phyloP scores from a whole-genome alignment of 805 yeast genomes.

The Candida easanensis region DNA sequence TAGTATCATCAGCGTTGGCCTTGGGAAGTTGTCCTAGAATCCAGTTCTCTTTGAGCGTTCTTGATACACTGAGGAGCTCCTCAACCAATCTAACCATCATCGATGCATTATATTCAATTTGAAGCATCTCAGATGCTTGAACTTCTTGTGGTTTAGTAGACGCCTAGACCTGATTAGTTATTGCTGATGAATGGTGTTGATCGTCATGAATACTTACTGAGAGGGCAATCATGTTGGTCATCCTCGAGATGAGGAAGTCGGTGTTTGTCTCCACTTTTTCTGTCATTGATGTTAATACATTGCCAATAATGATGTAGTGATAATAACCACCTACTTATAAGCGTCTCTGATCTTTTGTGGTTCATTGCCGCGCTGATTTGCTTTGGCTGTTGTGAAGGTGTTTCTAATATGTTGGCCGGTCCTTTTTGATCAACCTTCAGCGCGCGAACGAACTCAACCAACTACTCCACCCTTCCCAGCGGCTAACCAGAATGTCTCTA shows the following conservation, averaged over 20 bases:
- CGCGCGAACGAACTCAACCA: background rate
- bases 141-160: conserved; percentile 33
- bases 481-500: background rate
- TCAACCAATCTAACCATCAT: conserved; percentile 50
- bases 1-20: conserved; percentile 11
- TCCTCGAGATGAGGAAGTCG: conserved; percentile 49
- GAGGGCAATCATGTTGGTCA: conserved; percentile 50
- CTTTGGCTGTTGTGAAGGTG: background rate
- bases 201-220: conserved; percentile 29
- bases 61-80: conserved; percentile 47
- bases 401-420: background rate
- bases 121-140: conserved; percentile 51
- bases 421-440: background rate
- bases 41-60: conserved; percentile 54
- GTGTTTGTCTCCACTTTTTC: conserved; percentile 51
- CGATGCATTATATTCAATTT: conserved; percentile 51
- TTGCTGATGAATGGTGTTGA: background rate
- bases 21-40: conserved; percentile 51
- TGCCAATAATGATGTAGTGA: background rate
- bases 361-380: conserved; percentile 31
- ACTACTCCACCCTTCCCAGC: background rate
- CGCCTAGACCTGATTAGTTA: conserved; percentile 12
- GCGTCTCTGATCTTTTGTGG: conserved; percentile 41
- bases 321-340: conserved; percentile 33
- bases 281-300: conserved; percentile 12